These are phyloP conservation scores for Nicotiana benthamiana DNA, from an alignment of 257 asterid genomes.

Conservation along the genomic window DNA sequence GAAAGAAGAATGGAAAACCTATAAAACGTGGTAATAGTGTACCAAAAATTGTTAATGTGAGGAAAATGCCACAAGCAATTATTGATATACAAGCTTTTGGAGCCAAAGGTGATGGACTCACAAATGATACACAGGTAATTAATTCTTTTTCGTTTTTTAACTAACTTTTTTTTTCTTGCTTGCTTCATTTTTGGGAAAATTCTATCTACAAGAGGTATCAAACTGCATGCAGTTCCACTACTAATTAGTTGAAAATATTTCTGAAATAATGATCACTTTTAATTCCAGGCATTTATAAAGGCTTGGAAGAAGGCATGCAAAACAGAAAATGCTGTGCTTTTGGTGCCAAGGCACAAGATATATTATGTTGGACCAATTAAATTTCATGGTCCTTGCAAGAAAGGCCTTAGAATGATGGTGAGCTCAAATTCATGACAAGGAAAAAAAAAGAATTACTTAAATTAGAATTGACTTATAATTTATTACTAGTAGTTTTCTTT, in stretches of 20 bases:
- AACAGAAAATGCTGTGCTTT: conserved; percentile 21
- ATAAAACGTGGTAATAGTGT: not conserved
- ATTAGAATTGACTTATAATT: not conserved
- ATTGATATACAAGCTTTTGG: conserved; percentile 57
- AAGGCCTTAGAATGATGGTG: conserved; percentile 52
- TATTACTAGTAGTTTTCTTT: not conserved
- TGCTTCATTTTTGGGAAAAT: not conserved
- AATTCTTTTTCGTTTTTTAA: not conserved
- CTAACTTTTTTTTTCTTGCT: not conserved
- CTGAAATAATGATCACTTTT: not conserved
- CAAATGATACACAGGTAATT: conserved; percentile 59
- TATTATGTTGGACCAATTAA: conserved; percentile 55
- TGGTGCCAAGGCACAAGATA: conserved; percentile 47
- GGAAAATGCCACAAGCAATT: not conserved
- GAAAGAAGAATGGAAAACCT: conserved; percentile 9
- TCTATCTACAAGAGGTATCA: not conserved
- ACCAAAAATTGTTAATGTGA: not conserved
- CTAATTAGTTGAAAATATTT: not conserved
- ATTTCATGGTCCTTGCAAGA: conserved; percentile 63
- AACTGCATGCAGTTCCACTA: not conserved
- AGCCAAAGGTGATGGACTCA: conserved; percentile 54
- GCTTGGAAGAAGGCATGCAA: conserved; percentile 79
- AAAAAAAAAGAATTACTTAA: not conserved
- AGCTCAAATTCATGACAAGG: not conserved
- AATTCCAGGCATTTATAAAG: conserved; percentile 54